These are phyloP conservation scores for Diphasiastrum complanatum DNA, from an alignment of 83 land plant genomes.

Conservation along the genomic window DNA sequence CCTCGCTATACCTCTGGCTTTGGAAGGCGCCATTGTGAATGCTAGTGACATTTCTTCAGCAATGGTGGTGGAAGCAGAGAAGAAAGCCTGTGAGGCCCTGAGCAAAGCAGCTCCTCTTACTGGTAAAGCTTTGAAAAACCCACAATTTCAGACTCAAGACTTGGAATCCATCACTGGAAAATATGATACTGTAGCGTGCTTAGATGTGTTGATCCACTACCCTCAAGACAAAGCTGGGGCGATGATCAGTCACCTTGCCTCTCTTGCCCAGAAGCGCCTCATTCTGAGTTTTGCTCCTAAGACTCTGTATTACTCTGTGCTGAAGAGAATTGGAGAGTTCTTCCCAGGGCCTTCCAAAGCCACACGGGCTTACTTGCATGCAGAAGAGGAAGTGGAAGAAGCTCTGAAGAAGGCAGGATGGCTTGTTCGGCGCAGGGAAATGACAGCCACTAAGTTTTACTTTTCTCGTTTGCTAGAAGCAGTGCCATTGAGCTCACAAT, in stretches of 20 bases:
- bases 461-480: slow-evolving; percentile 82
- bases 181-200: slow-evolving; percentile 79
- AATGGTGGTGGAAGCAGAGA: slow-evolving; percentile 87
- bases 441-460: slow-evolving; percentile 81
- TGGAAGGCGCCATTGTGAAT: slow-evolving; percentile 66
- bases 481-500: too few relatives aligned
- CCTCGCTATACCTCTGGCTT: slow-evolving; percentile 79
- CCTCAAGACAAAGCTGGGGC: slow-evolving; percentile 82
- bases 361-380: slow-evolving; percentile 87
- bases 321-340: slow-evolving; percentile 92
- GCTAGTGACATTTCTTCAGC: slow-evolving; percentile 95
- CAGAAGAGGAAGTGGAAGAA: slow-evolving; percentile 91
- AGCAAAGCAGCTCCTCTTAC: slow-evolving; percentile 27
- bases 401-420: slow-evolving; percentile 80
- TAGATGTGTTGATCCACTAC: slow-evolving; percentile 94
- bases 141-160: slow-evolving; percentile 75
- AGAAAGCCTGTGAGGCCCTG: slow-evolving; percentile 35
- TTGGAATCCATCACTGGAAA: slow-evolving; percentile 78
- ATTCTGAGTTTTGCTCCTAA: slow-evolving; percentile 90
- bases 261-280: slow-evolving; percentile 69
- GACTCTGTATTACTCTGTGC: slow-evolving; percentile 60
- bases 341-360: slow-evolving; percentile 98
- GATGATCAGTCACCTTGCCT: slow-evolving; percentile 87
- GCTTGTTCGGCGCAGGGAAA: slow-evolving; percentile 58
- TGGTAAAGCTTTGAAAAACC: slow-evolving; percentile 23